Conservation (phyloP, 768 basidiomycete species). For the Boletus vermiculosoides region DNA sequence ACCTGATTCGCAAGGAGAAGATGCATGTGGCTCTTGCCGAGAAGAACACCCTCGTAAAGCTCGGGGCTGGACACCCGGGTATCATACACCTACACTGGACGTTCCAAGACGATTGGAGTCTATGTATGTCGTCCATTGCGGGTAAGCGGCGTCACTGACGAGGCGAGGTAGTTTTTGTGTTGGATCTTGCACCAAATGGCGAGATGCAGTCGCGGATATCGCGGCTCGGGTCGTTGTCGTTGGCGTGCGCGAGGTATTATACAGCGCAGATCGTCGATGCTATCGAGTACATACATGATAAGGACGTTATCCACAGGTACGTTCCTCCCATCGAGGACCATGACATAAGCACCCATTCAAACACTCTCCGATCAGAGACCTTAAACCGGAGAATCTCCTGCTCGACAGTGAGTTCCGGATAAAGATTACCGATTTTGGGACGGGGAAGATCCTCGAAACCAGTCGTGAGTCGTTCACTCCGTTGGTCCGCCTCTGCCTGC, state of each 20-base stretch:
- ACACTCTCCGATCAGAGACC: constrained; percentile 45
- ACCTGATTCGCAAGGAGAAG: constrained; percentile 77
- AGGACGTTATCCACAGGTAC: constrained; percentile 85
- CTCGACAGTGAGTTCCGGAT: constrained; percentile 84
- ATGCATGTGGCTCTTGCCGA: constrained; percentile 75
- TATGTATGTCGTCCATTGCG: constrained; percentile 56
- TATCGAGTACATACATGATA: constrained; percentile 85
- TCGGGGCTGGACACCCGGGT: constrained; percentile 71
- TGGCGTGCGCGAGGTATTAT: constrained; percentile 77
- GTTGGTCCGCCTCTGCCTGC: neutral
- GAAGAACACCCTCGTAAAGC: constrained; percentile 69
- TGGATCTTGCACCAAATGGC: constrained; percentile 75
- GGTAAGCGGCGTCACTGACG: neutral
- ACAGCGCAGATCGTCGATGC: constrained; percentile 89
- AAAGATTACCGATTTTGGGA: constrained; percentile 97
- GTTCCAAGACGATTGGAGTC: constrained; percentile 80
- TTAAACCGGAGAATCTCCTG: constrained; percentile 87
- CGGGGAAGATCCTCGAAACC: constrained; percentile 70
- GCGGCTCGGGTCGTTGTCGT: constrained; percentile 82
- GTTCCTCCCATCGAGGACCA: constrained; percentile 9
- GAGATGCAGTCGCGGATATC: constrained; percentile 73
- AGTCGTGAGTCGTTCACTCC: constrained; percentile 41
- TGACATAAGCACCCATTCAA: constrained; percentile 13
- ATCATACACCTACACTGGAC: constrained; percentile 79
- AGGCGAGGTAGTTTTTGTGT: constrained; percentile 60